A percentile compares a stretch with the other conserved stretches of the same genome.
phyloP scores from a whole-genome alignment of 306 rosid genomes.

The Sphenostylis stenocarpa region DNA sequence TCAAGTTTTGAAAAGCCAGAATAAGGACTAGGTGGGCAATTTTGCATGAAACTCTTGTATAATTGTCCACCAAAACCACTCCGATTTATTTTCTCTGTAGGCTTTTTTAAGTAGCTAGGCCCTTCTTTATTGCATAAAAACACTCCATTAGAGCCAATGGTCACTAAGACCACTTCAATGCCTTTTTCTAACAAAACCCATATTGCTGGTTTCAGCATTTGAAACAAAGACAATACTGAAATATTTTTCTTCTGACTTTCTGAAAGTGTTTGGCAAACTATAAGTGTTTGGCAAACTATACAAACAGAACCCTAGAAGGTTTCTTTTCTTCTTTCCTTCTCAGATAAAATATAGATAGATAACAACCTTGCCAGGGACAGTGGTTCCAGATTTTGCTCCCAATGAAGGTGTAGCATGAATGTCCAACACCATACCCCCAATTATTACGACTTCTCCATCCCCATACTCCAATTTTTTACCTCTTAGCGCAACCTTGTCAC shows the following conservation, averaged over 20 bases:
- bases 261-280: constrained; percentile 43
- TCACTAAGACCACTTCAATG: constrained; percentile 69
- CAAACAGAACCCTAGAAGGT: no score
- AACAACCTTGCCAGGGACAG: constrained; percentile 77
- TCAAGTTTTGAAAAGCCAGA: constrained; percentile 40
- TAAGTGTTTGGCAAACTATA: no score
- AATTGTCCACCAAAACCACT: constrained; percentile 36
- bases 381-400: constrained; percentile 44
- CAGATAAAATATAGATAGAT: no score
- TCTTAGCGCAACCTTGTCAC: constrained; percentile 24
- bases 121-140: constrained; percentile 73
- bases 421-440: constrained; percentile 94
- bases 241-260: constrained; percentile 37
- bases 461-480: constrained; percentile 34
- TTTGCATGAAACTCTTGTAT: constrained; percentile 42
- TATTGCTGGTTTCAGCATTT: constrained; percentile 67
- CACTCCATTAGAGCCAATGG: constrained; percentile 72
- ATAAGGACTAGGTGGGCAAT: constrained; percentile 49
- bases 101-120: constrained; percentile 41
- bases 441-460: constrained; percentile 58
- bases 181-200: constrained; percentile 77
- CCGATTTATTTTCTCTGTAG: constrained; percentile 34
- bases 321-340: neutral
- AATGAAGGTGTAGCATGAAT: constrained; percentile 64
- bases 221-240: constrained; percentile 55